Evolutionary conservation across 1,139 yeast species (phyloP).

Genomic region (Candida sp.): DNA sequence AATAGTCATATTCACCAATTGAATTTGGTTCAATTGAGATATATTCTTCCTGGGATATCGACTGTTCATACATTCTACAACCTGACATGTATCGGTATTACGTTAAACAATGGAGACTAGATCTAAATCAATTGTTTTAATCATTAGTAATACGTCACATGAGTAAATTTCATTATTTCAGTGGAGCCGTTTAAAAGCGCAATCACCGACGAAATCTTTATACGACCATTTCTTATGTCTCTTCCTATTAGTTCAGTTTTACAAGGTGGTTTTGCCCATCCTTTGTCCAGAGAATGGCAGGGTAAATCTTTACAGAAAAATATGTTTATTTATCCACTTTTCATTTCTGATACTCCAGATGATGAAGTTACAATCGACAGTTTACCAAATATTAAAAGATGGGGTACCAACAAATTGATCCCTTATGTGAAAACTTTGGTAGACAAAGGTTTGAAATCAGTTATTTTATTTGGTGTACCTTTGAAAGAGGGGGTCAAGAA

Average conservation of each 20-base stretch:
- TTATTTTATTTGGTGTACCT: constrained; percentile 91
- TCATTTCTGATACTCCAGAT: constrained; percentile 77
- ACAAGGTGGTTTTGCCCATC: constrained; percentile 94
- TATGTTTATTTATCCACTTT: constrained; percentile 93
- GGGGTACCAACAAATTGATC: constrained; percentile 76
- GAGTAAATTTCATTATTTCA: background rate
- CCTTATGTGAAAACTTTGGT: constrained; percentile 71
- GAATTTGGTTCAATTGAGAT: too few species aligned
- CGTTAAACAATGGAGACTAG: too few species aligned
- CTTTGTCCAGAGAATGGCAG: constrained; percentile 90
- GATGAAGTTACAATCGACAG: constrained; percentile 74
- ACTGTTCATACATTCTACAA: too few species aligned
- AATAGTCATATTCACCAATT: too few species aligned
- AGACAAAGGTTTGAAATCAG: constrained; percentile 79
- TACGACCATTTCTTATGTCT: background rate
- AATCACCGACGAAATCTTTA: background rate
- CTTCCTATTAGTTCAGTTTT: constrained; percentile 66
- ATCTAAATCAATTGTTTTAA: too few species aligned
- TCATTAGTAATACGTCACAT: background rate
- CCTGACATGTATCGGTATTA: too few species aligned
- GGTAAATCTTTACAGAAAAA: constrained; percentile 78
- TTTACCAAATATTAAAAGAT: constrained; percentile 84
- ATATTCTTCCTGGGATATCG: too few species aligned
- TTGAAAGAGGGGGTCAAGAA: constrained; percentile 74
- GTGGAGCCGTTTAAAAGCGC: background rate